These are phyloP conservation scores for Ophiostoma perfectum DNA, from an alignment of 2,329 filamentous ascomycete genomes.

Conservation along the genomic window DNA sequence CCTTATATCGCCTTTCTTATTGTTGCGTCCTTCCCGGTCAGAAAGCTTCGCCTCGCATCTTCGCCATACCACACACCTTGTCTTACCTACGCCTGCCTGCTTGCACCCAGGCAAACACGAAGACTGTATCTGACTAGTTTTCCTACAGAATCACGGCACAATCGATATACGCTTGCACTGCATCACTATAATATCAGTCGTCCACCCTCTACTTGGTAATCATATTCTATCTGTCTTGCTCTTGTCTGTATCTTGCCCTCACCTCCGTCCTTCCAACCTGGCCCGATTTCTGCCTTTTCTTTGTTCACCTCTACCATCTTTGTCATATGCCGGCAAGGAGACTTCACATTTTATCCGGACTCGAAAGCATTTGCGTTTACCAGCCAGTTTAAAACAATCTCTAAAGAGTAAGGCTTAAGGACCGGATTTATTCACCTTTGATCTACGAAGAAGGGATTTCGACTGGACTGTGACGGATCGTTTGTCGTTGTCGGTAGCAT, in stretches of 20 bases:
- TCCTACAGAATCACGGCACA: not conserved
- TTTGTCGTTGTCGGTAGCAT: not conserved
- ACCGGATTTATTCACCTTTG: too few relatives aligned
- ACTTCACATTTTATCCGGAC: not conserved
- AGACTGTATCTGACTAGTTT: not conserved
- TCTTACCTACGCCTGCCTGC: not conserved
- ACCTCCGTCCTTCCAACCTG: not conserved
- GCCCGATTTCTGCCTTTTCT: not conserved
- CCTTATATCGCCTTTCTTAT: not conserved
- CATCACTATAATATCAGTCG: not conserved
- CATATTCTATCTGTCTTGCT: not conserved
- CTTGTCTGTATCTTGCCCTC: not conserved
- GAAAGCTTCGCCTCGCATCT: not conserved
- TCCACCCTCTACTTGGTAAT: not conserved
- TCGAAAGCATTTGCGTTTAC: too few relatives aligned
- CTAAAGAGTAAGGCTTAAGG: too few relatives aligned
- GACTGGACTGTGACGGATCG: not conserved
- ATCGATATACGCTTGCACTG: not conserved
- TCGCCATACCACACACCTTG: not conserved
- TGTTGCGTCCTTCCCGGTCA: not conserved
- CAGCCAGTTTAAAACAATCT: too few relatives aligned
- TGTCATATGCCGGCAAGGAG: not conserved
- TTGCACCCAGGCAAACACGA: not conserved
- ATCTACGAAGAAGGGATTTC: too few relatives aligned
- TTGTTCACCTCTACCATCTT: not conserved